Evolutionary conservation across 2,329 filamentous ascomycete genomes (phyloP).

Genomic region (Didymella sp.): DNA sequence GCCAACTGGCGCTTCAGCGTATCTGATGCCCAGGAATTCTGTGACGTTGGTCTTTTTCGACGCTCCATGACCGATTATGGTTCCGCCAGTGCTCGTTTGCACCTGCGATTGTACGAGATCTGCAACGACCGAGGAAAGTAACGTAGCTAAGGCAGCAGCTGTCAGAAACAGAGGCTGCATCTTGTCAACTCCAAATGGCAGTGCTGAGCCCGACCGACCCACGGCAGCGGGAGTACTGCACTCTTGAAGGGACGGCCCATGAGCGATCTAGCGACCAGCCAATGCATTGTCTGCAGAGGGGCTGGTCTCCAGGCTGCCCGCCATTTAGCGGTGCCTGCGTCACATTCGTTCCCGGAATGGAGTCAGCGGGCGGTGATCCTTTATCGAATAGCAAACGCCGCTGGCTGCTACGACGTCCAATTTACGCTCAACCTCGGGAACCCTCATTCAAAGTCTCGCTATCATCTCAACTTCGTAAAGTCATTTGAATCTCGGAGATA

Average conservation of each 20-base stretch:
- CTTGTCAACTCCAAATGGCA: constrained; percentile 17
- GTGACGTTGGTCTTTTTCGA: constrained; percentile 31
- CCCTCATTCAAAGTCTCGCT: neutral
- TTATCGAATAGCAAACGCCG: neutral
- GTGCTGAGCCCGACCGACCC: constrained; percentile 5
- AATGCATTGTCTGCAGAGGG: constrained; percentile 3
- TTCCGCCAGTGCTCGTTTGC: constrained; percentile 40
- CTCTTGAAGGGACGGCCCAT: constrained; percentile 13
- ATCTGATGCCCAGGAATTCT: constrained; percentile 49
- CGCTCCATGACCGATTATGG: constrained; percentile 42
- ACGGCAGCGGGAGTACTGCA: constrained; percentile 6
- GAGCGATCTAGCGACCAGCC: constrained; percentile 2
- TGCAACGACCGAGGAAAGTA: constrained; percentile 20
- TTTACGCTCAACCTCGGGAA: neutral
- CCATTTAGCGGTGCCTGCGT: constrained; percentile 11
- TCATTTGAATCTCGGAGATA: neutral
- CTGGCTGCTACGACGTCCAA: neutral
- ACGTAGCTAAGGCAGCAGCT: constrained; percentile 19
- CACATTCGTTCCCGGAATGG: neutral
- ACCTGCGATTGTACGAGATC: constrained; percentile 16
- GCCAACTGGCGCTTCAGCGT: constrained; percentile 44
- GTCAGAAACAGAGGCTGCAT: constrained; percentile 24
- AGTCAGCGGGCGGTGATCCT: neutral
- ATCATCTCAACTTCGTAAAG: neutral
- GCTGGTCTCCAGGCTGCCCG: constrained; percentile 1